Conservation (phyloP, 306 rosid genomes). For the Pueraria montana region DNA sequence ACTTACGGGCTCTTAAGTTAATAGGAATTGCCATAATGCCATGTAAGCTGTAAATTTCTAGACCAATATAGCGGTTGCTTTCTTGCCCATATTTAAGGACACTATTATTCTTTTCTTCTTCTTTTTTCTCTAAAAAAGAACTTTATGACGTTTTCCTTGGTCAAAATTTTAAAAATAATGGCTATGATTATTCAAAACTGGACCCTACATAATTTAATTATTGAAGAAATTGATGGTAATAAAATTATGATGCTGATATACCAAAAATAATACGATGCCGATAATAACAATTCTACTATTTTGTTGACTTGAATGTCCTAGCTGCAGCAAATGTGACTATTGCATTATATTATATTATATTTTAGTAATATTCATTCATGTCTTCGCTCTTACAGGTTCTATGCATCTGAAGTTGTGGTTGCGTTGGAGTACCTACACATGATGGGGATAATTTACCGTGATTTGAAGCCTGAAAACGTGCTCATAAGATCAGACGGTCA, state of each 20-base stretch:
- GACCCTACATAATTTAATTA: constrained; percentile 29
- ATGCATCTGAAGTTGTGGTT: constrained; percentile 61
- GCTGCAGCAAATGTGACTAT: neutral
- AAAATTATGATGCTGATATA: constrained; percentile 13
- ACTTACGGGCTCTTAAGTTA: neutral
- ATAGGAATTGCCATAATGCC: too few relatives aligned
- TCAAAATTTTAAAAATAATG: constrained; percentile 16
- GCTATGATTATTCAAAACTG: constrained; percentile 5
- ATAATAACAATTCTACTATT: neutral
- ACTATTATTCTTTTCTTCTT: neutral
- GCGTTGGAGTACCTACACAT: constrained; percentile 71
- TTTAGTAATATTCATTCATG: neutral
- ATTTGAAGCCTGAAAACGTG: constrained; percentile 68
- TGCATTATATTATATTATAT: too few relatives aligned
- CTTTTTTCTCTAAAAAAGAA: neutral
- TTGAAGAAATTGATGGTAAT: constrained; percentile 24
- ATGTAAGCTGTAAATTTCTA: too few relatives aligned
- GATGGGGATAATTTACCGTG: constrained; percentile 71
- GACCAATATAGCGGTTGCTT: too few relatives aligned
- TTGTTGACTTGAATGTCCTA: neutral
- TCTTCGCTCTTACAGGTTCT: constrained; percentile 50
- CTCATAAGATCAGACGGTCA: constrained; percentile 68
- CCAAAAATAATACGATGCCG: constrained; percentile 1
- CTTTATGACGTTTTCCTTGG: neutral
- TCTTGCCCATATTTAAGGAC: neutral